Percentiles rank a stretch among this genome's conserved stretches.
Evolutionary conservation across 106 monocot genomes (phyloP).

Genomic region (Dendrobium chrysotoxum): DNA sequence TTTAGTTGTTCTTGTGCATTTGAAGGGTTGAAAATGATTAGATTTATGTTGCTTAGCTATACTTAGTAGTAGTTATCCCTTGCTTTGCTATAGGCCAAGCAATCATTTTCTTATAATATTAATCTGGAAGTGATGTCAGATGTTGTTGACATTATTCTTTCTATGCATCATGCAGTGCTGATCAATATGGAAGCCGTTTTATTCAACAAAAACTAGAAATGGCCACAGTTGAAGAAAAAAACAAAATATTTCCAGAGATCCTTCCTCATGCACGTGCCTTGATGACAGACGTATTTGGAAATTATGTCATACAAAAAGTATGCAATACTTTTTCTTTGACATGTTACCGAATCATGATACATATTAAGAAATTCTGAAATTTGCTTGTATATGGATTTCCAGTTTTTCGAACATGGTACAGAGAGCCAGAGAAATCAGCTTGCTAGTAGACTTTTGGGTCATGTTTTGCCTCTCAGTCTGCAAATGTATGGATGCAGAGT

Average conservation of each 20-base stretch:
- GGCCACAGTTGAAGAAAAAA: constrained; percentile 65
- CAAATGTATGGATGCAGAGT: constrained; percentile 97
- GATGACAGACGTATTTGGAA: constrained; percentile 94
- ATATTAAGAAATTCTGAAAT: constrained; percentile 5
- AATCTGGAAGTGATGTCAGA: neutral
- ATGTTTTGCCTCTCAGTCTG: constrained; percentile 78
- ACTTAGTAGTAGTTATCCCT: neutral
- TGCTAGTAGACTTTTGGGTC: constrained; percentile 53
- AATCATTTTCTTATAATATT: constrained; percentile 1
- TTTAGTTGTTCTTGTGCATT: neutral
- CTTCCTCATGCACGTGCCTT: constrained; percentile 61
- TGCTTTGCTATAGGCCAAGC: neutral
- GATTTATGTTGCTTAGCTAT: neutral
- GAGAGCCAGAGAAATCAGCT: constrained; percentile 67
- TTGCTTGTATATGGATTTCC: constrained; percentile 12
- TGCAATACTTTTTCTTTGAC: constrained; percentile 1
- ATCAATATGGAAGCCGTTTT: constrained; percentile 90
- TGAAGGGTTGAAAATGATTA: neutral
- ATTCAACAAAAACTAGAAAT: constrained; percentile 90
- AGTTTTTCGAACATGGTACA: constrained; percentile 93
- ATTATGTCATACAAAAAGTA: constrained; percentile 96
- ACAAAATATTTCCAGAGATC: constrained; percentile 75
- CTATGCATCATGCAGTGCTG: constrained; percentile 35
- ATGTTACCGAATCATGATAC: neutral
- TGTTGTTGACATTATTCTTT: neutral